Conservation (phyloP, 257 asterid genomes). For the Nicotiana tomentosiformis region DNA sequence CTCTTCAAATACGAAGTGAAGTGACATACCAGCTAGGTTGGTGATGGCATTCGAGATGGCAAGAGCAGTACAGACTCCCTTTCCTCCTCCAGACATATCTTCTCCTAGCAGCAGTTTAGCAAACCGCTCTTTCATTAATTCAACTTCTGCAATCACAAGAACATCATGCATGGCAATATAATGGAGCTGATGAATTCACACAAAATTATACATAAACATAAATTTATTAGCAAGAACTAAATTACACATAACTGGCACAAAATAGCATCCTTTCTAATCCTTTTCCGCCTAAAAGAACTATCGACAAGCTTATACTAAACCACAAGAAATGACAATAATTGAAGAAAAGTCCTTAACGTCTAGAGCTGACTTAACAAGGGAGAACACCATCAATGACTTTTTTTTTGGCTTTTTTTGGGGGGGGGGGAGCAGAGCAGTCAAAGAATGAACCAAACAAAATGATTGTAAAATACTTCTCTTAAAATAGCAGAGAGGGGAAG, state of each 20-base stretch:
- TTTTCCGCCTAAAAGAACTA: background rate
- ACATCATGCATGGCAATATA: background rate
- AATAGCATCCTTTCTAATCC: background rate
- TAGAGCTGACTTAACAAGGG: background rate
- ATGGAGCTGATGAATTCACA: background rate
- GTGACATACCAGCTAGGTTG: constrained; percentile 68
- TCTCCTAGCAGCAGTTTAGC: constrained; percentile 84
- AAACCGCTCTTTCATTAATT: constrained; percentile 75
- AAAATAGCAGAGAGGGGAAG: background rate
- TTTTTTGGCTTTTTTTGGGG: no score
- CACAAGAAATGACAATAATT: background rate
- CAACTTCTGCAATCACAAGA: constrained; percentile 43
- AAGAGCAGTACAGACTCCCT: constrained; percentile 80
- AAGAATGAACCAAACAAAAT: no score
- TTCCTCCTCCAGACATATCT: constrained; percentile 98
- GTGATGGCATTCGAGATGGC: constrained; percentile 94
- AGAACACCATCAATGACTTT: background rate
- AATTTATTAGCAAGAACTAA: background rate
- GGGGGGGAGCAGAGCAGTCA: no score
- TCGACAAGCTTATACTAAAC: background rate
- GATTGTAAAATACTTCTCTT: background rate
- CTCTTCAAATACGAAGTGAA: background rate
- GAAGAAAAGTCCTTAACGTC: background rate
- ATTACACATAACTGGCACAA: background rate
- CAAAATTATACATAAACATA: background rate